These are phyloP conservation scores for Chaetothyriales sp. DNA, from an alignment of 2,329 filamentous ascomycete species.

Conservation along the genomic window DNA sequence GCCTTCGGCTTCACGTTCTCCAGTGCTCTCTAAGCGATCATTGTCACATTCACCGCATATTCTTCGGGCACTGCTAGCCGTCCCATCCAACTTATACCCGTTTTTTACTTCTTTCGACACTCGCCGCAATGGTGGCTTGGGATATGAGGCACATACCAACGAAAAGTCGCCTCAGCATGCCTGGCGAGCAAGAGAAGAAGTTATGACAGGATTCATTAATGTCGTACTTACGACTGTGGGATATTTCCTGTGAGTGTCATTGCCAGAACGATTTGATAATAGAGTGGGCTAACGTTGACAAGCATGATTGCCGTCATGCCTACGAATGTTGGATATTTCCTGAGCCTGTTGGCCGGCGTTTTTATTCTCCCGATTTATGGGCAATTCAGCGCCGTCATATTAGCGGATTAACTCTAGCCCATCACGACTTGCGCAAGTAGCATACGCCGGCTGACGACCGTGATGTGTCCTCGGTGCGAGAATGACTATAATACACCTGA, in stretches of 20 bases:
- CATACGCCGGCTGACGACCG: too few species aligned
- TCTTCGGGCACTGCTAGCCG: slow-evolving; percentile 57
- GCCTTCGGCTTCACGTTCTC: too few species aligned
- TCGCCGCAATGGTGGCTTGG: background rate
- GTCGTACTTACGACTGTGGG: slow-evolving; percentile 60
- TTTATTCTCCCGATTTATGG: slow-evolving; percentile 46
- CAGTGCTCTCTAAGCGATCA: too few species aligned
- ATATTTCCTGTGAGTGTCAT: slow-evolving; percentile 62
- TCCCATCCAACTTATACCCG: slow-evolving; percentile 18
- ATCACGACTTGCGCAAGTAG: too few species aligned
- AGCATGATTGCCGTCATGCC: slow-evolving; percentile 92
- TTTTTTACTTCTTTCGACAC: background rate
- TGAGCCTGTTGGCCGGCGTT: slow-evolving; percentile 58
- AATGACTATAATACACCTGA: too few species aligned
- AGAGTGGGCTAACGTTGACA: slow-evolving; percentile 1
- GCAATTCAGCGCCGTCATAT: background rate
- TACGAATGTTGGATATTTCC: slow-evolving; percentile 73
- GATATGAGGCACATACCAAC: background rate
- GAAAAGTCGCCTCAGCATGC: background rate
- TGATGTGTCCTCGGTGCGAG: too few species aligned
- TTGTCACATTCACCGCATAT: slow-evolving; percentile 19
- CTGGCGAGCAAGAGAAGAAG: slow-evolving; percentile 52
- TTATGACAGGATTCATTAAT: slow-evolving; percentile 55
- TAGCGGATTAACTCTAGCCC: too few species aligned
- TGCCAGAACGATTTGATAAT: background rate